A percentile compares a stretch with the other conserved stretches of the same genome.
Evolutionary conservation across 768 basidiomycete species (phyloP).

Genomic region (Clitopilus hobsonii): DNA sequence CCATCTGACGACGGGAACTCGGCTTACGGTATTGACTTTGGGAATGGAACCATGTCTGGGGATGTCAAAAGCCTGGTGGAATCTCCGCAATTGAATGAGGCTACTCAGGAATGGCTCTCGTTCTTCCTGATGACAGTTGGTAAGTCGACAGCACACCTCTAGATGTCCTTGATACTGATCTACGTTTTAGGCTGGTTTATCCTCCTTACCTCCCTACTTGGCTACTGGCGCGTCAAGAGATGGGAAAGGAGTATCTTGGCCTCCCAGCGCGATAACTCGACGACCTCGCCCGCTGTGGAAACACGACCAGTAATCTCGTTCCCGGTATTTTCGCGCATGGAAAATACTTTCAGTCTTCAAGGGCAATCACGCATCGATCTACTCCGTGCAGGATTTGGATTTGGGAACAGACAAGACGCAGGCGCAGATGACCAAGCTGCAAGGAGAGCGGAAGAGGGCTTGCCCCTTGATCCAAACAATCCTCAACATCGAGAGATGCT

Average conservation of each 20-base stretch:
- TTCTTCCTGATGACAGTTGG: conserved; percentile 92
- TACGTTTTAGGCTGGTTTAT: conserved; percentile 67
- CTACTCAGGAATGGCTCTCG: conserved; percentile 89
- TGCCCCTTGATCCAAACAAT: conserved; percentile 35
- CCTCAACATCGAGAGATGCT: conserved; percentile 41
- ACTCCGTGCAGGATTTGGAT: conserved; percentile 42
- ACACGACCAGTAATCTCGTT: conserved; percentile 7
- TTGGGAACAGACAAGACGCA: conserved; percentile 21
- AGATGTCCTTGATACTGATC: background rate
- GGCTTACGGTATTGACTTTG: too few relatives aligned
- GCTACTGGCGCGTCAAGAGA: conserved; percentile 86
- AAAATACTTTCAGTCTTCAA: conserved; percentile 33
- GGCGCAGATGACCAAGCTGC: conserved; percentile 21
- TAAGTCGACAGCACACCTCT: conserved; percentile 21
- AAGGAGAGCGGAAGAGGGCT: conserved; percentile 28
- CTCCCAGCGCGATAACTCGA: conserved; percentile 38
- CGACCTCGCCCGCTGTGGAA: conserved; percentile 14
- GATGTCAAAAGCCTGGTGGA: conserved; percentile 22
- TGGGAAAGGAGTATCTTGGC: conserved; percentile 79
- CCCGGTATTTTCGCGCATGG: conserved; percentile 30
- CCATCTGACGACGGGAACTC: conserved; percentile 26
- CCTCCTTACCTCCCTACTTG: conserved; percentile 84
- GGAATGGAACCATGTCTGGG: conserved; percentile 7
- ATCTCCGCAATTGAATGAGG: conserved; percentile 43
- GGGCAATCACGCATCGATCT: conserved; percentile 35